A percentile compares a stretch with the other conserved stretches of the same genome.
These are phyloP conservation scores for Cordyceps javanica DNA, from an alignment of 2,329 filamentous ascomycete species.

Conservation along the genomic window DNA sequence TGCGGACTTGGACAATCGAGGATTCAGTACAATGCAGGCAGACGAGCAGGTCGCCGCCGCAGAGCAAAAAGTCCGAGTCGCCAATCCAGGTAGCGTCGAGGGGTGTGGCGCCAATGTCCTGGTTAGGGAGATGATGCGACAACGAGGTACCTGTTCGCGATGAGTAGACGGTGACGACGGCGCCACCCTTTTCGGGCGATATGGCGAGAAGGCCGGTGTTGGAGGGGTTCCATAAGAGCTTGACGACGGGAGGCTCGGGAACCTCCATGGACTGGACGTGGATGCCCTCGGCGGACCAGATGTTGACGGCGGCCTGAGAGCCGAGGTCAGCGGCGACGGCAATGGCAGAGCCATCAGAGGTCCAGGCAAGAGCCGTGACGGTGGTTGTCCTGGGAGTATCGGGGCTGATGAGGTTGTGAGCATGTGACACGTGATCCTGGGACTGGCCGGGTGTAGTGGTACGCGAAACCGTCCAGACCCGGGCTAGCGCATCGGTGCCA, in stretches of 20 bases:
- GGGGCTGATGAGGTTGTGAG: slow-evolving; percentile 43
- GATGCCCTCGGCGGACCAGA: slow-evolving; percentile 50
- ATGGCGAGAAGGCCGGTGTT: slow-evolving; percentile 51
- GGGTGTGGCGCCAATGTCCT: slow-evolving; percentile 44
- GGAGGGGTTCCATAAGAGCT: slow-evolving; percentile 54
- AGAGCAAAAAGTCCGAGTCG: slow-evolving; percentile 52
- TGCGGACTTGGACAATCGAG: slow-evolving; percentile 39
- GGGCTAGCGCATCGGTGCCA: slow-evolving; percentile 64
- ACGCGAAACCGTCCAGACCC: slow-evolving; percentile 59
- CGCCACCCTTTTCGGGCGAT: slow-evolving; percentile 47
- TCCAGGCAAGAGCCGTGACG: slow-evolving; percentile 57
- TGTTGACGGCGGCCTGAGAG: slow-evolving; percentile 44
- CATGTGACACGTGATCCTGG: slow-evolving; percentile 36
- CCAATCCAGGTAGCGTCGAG: slow-evolving; percentile 56
- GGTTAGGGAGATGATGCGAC: slow-evolving; percentile 41
- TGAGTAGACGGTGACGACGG: slow-evolving; percentile 50
- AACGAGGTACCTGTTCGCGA: slow-evolving; percentile 37
- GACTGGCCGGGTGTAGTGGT: slow-evolving; percentile 14
- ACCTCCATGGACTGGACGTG: slow-evolving; percentile 49
- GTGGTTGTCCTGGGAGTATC: slow-evolving; percentile 45
- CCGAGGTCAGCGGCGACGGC: slow-evolving; percentile 53
- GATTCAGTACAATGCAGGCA: slow-evolving; percentile 41
- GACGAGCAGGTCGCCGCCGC: slow-evolving; percentile 49
- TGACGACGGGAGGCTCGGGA: slow-evolving; percentile 55
- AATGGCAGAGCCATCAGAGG: slow-evolving; percentile 47